A percentile compares a stretch with the other conserved stretches of the same genome.
These are phyloP conservation scores for Ophiostoma australiae DNA, from an alignment of 2,329 filamentous ascomycete species.

Conservation along the genomic window DNA sequence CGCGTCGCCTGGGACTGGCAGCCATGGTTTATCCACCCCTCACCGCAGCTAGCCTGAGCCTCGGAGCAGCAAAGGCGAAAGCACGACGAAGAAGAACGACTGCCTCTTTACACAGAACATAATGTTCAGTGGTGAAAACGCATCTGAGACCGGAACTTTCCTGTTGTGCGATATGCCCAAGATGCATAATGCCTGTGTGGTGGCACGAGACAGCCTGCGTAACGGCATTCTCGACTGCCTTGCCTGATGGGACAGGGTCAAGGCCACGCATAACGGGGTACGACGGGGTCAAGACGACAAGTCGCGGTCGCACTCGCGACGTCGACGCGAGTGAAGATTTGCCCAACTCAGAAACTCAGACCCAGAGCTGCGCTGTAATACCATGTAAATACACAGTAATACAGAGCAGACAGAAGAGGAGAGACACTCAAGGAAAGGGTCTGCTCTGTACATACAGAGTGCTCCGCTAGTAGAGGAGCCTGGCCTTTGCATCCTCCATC, in stretches of 20 bases:
- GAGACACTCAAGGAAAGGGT: not conserved
- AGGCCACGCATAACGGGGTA: not conserved
- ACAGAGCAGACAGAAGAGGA: too few species aligned
- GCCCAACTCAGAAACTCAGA: conserved; percentile 7
- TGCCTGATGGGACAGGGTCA: not conserved
- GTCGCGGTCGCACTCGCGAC: not conserved
- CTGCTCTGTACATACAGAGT: not conserved
- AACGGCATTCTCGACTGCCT: not conserved
- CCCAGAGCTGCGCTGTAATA: too few species aligned
- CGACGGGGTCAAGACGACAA: not conserved
- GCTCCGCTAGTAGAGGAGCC: not conserved
- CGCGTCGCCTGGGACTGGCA: not conserved
- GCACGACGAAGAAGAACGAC: not conserved
- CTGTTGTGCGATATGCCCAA: not conserved
- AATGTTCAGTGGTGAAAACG: not conserved
- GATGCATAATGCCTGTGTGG: conserved; percentile 6
- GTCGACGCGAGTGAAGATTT: not conserved
- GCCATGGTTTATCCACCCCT: not conserved
- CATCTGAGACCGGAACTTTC: not conserved
- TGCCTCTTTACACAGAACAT: not conserved
- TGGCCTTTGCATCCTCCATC: not conserved
- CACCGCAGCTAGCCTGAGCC: not conserved
- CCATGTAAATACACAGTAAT: not conserved
- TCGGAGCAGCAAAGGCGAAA: not conserved
- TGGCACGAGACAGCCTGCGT: not conserved